Percentiles rank a stretch among this genome's conserved stretches.
Conservation (phyloP, 768 basidiomycete species). For the Phaeotremella fagi region DNA sequence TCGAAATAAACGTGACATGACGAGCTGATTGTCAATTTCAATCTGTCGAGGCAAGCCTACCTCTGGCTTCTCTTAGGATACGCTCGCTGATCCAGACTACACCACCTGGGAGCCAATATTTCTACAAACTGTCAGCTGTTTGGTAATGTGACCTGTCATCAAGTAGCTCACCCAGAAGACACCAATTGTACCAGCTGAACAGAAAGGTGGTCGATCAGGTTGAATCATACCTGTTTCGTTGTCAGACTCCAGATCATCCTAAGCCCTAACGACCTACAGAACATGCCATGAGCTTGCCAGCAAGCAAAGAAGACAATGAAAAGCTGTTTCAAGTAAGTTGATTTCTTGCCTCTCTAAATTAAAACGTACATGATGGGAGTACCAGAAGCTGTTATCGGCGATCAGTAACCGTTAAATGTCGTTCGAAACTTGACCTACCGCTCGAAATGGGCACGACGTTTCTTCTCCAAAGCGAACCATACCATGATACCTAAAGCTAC, state of each 20-base stretch:
- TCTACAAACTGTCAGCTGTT: conserved; percentile 24
- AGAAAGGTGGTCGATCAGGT: conserved; percentile 82
- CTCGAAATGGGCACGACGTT: conserved; percentile 72
- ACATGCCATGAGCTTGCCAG: conserved; percentile 96
- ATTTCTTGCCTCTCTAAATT: neutral
- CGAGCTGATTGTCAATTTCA: conserved; percentile 53
- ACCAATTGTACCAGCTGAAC: conserved; percentile 76
- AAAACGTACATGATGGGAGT: conserved; percentile 37
- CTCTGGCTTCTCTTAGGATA: conserved; percentile 80
- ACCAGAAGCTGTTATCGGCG: conserved; percentile 27
- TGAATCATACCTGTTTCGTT: conserved; percentile 48
- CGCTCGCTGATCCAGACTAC: conserved; percentile 81
- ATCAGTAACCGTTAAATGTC: conserved; percentile 2
- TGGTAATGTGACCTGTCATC: neutral
- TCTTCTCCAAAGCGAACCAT: conserved; percentile 77
- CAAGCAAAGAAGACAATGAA: conserved; percentile 87
- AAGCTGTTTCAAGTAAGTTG: conserved; percentile 67
- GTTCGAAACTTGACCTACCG: conserved; percentile 60
- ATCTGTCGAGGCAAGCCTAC: conserved; percentile 5
- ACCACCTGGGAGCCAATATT: conserved; percentile 46
- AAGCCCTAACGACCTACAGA: conserved; percentile 48
- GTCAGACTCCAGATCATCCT: neutral
- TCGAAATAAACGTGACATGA: conserved; percentile 81
- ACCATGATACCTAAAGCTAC: conserved; percentile 69
- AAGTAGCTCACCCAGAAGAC: conserved; percentile 79